Evolutionary conservation across 768 basidiomycete genomes (phyloP), one percentile per base, ranked within the genome.

Genomic region (Hygrocybe coccinea): DNA sequence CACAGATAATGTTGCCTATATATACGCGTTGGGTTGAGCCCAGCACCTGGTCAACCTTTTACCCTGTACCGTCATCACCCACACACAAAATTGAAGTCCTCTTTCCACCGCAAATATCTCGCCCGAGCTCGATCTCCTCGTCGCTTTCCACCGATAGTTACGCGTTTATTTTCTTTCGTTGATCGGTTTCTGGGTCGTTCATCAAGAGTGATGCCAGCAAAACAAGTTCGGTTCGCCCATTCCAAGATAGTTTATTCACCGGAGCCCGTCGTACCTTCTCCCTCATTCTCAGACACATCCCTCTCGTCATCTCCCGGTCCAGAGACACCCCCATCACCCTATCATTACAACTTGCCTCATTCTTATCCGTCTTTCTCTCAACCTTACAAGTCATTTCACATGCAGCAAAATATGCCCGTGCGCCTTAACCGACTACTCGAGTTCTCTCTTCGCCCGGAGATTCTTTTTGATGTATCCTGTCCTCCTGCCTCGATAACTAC

Each of bases 371-470:
- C 52, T 3, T 25, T 10, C 6, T 19, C 52, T 22, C 15, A 17
- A n/a, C 11, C 21, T 10, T 44, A 54, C 41, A 19, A 38, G 10
- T 43, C 61, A 61, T 59, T 55, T 22, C 44, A 5, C 11, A 46
- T 46, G 15, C 44, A 12, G 15, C 43, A 9, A 17, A 8, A 8
- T 25, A 66, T 67, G 38, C 65, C 66, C 2, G 71, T 75, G 61
- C 73, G 76, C 35, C 71, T 80, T 46, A 76, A 80, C 56, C 67
- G 68, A 48, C 66, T 75, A 41, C 73, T 80, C 36, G 76, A 74
- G 0, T 77, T 64, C 60, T 60, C 64, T 2, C 75, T 72, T 5
- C 60, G 67, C 9, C 74, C 75, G 8, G 56, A 67, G 14, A 49
- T 78, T 36, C 49, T 63, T 44, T 76, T 74, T 60, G 72, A 79